Base-by-base conservation (phyloP, 23 red algal genomes). In the Pyropia yezoensis region DNA sequence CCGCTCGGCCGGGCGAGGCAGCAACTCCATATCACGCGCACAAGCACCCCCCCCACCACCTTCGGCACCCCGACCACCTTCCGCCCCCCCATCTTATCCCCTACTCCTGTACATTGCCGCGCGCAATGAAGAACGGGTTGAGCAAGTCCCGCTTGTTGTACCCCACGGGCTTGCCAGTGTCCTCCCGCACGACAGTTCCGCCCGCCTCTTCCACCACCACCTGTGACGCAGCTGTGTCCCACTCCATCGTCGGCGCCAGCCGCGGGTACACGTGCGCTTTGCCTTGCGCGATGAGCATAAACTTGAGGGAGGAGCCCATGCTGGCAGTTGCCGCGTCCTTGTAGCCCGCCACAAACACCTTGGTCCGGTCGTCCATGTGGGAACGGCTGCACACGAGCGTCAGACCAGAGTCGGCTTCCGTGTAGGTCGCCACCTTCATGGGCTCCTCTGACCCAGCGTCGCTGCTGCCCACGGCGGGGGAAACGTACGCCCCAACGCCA, bases 161-260 rank as follows among this genome's bases (percentile, higher is more conserved):
- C n/a, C 52, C 78, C 32, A 89, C 18, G 33, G 84, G 84, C 52
- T 89, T 82, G n/a, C 62, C 49, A 11, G 84, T 80, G 1, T 89
- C 84, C 18, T 52, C 58, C 19, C 63, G 25, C 14, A 89, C 55
- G 29, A 89, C 84, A 53, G 63, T 2, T 18, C 84, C 84, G 2
- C 84, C 84, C 0, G 84, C 84, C 51, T 89, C 75, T 57, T 89
- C 84, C 7, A 89, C 84, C 59, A 89, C 61, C 29, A 89, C 77
- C 65, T 89, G 84, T 47, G 67, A 74, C 1, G 84, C 84, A 51
- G 84, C 84, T n/a, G 84, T 89, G 53, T 89, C 84, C 84, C 84
- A 89, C 67, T 89, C 84, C 84, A 89, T 89, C 18, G 84, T 89
- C 9, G 84, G 84, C 34, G 84, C 84, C 62, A 89, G 62, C 47